phyloP scores from a whole-genome alignment of 2,329 filamentous ascomycete genomes.

The Colletotrichum tabaci region DNA sequence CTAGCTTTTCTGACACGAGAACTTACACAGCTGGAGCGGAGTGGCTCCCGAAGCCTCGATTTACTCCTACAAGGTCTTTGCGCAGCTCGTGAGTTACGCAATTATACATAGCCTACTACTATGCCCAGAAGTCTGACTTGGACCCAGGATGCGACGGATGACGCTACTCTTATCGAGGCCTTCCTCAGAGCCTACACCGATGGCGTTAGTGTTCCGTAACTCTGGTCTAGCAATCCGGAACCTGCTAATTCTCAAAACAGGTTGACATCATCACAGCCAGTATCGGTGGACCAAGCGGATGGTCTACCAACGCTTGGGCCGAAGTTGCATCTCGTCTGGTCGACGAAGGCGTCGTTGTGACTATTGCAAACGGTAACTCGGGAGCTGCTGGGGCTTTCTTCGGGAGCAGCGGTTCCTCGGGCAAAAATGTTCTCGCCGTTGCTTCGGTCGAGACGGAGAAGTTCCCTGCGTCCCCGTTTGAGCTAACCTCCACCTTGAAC shows the following conservation, averaged over 20 bases:
- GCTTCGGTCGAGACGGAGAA: constrained; percentile 57
- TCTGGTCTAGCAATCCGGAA: no score
- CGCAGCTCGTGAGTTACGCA: constrained; percentile 37
- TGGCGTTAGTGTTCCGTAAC: no score
- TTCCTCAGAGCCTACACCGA: constrained; percentile 54
- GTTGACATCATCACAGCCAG: constrained; percentile 60
- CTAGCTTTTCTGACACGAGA: constrained; percentile 8
- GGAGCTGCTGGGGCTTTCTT: constrained; percentile 65
- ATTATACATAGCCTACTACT: not conserved
- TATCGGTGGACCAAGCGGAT: constrained; percentile 56
- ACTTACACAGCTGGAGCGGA: constrained; percentile 44
- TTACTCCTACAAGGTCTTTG: constrained; percentile 49
- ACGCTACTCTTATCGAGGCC: constrained; percentile 57
- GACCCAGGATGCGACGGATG: constrained; percentile 45
- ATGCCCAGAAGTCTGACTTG: not conserved
- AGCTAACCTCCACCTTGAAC: constrained; percentile 50
- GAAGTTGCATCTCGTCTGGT: constrained; percentile 57
- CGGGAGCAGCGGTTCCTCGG: constrained; percentile 57
- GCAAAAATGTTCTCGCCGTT: constrained; percentile 59
- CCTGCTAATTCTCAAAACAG: not conserved
- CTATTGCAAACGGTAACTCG: constrained; percentile 67
- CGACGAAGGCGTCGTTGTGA: constrained; percentile 63
- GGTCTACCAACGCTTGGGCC: constrained; percentile 54
- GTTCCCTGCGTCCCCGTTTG: constrained; percentile 47
- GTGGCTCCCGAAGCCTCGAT: constrained; percentile 50